Conservation (phyloP, 345 rosid species). For the Eucalyptus curtisii region DNA sequence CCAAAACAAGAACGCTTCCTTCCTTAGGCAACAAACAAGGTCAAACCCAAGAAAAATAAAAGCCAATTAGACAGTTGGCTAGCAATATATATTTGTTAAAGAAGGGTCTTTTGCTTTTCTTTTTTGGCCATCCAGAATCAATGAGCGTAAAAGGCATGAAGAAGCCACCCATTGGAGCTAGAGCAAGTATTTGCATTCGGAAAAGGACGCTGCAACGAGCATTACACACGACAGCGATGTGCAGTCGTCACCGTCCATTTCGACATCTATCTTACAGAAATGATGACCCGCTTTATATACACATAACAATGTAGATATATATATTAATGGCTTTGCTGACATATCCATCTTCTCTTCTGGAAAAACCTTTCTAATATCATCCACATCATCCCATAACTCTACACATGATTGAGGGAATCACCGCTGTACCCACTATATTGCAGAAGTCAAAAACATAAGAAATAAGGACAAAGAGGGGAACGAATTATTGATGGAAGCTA, state of each 20-base stretch:
- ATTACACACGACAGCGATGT: neutral
- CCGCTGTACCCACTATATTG: neutral
- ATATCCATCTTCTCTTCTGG: neutral
- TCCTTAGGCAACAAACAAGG: neutral
- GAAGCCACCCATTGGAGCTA: neutral
- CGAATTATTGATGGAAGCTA: neutral
- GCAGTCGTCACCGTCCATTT: neutral
- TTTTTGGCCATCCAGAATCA: neutral
- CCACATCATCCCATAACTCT: neutral
- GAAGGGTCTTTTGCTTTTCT: neutral
- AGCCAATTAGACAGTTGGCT: neutral
- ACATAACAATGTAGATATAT: neutral
- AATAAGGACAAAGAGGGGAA: neutral
- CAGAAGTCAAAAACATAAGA: neutral
- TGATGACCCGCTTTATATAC: neutral
- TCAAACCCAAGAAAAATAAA: neutral
- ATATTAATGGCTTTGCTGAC: neutral
- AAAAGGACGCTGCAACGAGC: neutral
- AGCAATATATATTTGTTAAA: neutral
- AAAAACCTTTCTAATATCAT: neutral
- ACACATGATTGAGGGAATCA: neutral
- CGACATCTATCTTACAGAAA: neutral
- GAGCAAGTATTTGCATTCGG: neutral
- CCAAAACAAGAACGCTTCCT: neutral
- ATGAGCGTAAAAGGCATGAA: neutral